Conservation (phyloP, 352 stramenopile genomes). For the Phytophthora tentaculata region DNA sequence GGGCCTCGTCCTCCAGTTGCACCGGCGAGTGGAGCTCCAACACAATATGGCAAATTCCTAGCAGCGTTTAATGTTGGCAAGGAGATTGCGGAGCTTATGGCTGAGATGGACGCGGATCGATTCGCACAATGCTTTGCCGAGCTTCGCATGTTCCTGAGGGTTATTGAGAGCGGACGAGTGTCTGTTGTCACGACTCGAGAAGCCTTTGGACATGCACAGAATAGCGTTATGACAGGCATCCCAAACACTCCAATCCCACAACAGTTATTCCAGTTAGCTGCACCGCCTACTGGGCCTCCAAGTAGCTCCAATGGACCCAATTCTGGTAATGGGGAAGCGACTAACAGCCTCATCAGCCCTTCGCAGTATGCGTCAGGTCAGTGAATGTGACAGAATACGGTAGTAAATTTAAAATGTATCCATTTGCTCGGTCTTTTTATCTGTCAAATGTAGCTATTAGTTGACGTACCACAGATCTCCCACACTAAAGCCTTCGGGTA, state of each 20-base stretch:
- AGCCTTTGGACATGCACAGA: constrained; percentile 27
- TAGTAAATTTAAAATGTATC: neutral
- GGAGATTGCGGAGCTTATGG: constrained; percentile 33
- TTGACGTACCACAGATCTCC: constrained; percentile 75
- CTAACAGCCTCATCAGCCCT: constrained; percentile 26
- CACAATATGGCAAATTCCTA: constrained; percentile 38
- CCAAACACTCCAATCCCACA: constrained; percentile 17
- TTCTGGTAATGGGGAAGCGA: constrained; percentile 4
- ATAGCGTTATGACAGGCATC: constrained; percentile 9
- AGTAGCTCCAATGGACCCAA: neutral
- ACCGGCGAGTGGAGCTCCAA: constrained; percentile 4
- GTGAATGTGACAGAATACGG: neutral
- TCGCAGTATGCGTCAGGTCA: constrained; percentile 8
- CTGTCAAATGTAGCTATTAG: constrained; percentile 21
- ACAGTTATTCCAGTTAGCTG: constrained; percentile 10
- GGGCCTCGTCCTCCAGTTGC: neutral
- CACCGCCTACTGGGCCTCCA: neutral
- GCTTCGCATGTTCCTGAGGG: constrained; percentile 31
- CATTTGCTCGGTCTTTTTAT: too few species aligned
- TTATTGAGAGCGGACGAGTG: constrained; percentile 20
- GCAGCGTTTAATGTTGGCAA: constrained; percentile 36
- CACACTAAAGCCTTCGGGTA: constrained; percentile 79
- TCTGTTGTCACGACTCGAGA: constrained; percentile 32
- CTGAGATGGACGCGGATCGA: constrained; percentile 26
- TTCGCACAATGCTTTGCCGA: constrained; percentile 25